Evolutionary conservation across 176 grass and related monocot genomes (phyloP), one percentile per base, ranked within the genome.

Genomic region (Alopecurus myosuroides): DNA sequence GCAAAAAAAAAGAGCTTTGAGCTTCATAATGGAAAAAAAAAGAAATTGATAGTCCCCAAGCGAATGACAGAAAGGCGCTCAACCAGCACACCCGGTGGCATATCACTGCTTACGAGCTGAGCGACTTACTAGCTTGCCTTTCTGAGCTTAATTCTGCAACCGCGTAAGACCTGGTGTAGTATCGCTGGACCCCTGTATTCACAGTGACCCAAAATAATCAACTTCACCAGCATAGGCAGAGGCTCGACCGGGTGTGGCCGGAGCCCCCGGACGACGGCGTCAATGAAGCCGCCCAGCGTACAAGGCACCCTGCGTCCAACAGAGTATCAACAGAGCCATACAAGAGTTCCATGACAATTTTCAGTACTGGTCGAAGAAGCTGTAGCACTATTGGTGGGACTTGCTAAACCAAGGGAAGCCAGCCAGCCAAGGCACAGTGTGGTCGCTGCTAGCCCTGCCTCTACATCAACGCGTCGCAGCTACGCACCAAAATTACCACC

Each of bases 401-500:
- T 58, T 30, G 57, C 52, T 18, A 28, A 23, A 31, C 33, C 81
- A 79, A 1, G 60, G 79, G 66, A 57, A 44, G 34, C 33, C 35
- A 67, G 34, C 33, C 35, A 67, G 37, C 26, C 39, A 77, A 77
- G 41, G 13, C 14, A 8, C 52, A 49, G 58, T 6, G 31, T 7
- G 25, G 29, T 28, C n/a, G 30, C 3, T 35, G 7, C 35, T 29
- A n/a, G 4, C 29, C 9, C 72, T 35, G 39, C 75, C 78, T 88
- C 31, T 52, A 50, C 19, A 33, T 78, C 77, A 85, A 85, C 84
- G 84, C 81, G 84, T 19, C 80, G 19, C 39, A 23, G 57, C 70
- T 28, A 81, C 22, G 58, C 62, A 37, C 63, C 88, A 89, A 91
- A 77, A 79, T 28, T 15, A 1, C 11, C 77, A 56, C 65, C 92